phyloP scores from a whole-genome alignment of 2,329 filamentous ascomycete genomes.

The Penicillium vulpinum region DNA sequence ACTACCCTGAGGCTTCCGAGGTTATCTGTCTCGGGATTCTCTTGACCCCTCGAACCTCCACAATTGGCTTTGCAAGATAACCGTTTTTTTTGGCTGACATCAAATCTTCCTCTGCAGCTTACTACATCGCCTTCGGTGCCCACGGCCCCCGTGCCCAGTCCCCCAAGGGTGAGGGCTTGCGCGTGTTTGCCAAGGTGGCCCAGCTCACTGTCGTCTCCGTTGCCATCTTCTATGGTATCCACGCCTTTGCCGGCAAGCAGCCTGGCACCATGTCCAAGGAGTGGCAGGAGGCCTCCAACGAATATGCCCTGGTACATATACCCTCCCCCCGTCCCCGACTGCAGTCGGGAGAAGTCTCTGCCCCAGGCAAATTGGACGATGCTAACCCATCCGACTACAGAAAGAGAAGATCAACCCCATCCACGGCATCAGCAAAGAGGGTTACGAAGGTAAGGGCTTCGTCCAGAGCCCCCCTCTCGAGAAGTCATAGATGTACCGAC shows the following conservation, averaged over 20 bases:
- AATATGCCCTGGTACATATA: slow-evolving; percentile 79
- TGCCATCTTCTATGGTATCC: slow-evolving; percentile 70
- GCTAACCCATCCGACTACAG: slow-evolving; percentile 49
- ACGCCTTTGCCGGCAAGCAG: slow-evolving; percentile 68
- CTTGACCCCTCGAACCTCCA: not conserved
- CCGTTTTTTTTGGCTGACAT: slow-evolving; percentile 19
- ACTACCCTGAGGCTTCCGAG: slow-evolving; percentile 23
- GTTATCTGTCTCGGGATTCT: slow-evolving; percentile 1
- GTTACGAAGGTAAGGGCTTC: slow-evolving; percentile 75
- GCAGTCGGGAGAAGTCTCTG: not conserved
- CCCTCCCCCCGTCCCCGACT: not conserved
- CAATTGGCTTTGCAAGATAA: slow-evolving; percentile 11
- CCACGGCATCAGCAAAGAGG: slow-evolving; percentile 76
- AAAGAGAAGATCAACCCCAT: slow-evolving; percentile 82
- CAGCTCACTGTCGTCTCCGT: slow-evolving; percentile 67
- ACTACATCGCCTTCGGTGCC: slow-evolving; percentile 97
- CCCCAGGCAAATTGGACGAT: slow-evolving; percentile 12
- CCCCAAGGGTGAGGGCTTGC: slow-evolving; percentile 81
- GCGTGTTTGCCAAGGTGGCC: slow-evolving; percentile 71
- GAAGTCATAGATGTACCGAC: slow-evolving; percentile 34
- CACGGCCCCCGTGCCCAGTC: slow-evolving; percentile 85
- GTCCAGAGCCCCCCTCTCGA: slow-evolving; percentile 62
- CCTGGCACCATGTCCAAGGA: slow-evolving; percentile 94
- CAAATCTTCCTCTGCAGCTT: slow-evolving; percentile 60
- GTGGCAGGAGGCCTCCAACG: slow-evolving; percentile 93